Percentiles rank a stretch among this genome's conserved stretches.
These are phyloP conservation scores for Cyberlindnera sargentensis DNA, from an alignment of 805 yeast species.

Conservation along the genomic window DNA sequence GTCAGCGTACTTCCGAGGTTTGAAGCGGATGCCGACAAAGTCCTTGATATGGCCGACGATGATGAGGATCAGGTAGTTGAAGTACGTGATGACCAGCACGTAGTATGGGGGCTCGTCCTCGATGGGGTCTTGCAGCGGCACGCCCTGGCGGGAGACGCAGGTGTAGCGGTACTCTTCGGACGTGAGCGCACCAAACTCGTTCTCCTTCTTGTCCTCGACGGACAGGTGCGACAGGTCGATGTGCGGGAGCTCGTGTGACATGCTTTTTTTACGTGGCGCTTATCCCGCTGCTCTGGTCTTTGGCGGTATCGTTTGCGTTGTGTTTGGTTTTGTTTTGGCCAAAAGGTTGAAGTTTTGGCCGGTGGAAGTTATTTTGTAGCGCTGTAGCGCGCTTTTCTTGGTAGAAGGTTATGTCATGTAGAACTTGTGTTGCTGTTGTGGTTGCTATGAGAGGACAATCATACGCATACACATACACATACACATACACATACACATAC, in stretches of 20 bases:
- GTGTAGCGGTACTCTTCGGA: slow-evolving; percentile 58
- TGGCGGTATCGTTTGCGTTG: no score
- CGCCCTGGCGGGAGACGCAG: slow-evolving; percentile 47
- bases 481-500: no score
- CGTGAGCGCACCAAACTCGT: slow-evolving; percentile 69
- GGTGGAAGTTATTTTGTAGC: no score
- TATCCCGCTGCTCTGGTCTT: no score
- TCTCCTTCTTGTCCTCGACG: slow-evolving; percentile 37
- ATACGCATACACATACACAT: no score
- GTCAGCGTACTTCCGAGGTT: slow-evolving; percentile 56
- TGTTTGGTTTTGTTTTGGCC: no score
- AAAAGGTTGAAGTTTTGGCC: no score
- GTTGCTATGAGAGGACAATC: no score
- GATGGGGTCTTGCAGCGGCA: slow-evolving; percentile 53
- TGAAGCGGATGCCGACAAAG: slow-evolving; percentile 71
- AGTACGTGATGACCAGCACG: slow-evolving; percentile 72
- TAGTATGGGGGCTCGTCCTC: slow-evolving; percentile 83
- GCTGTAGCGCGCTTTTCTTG: no score
- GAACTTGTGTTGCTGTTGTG: no score
- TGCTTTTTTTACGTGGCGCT: background rate
- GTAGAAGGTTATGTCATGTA: no score
- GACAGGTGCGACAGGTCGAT: slow-evolving; percentile 29
- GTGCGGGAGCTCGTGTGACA: slow-evolving; percentile 27
- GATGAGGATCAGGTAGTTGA: slow-evolving; percentile 77
- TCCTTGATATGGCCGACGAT: slow-evolving; percentile 89